Evolutionary conservation across 108 stramenopile species (phyloP).

Genomic region (Aurantiochytrium sp.): DNA sequence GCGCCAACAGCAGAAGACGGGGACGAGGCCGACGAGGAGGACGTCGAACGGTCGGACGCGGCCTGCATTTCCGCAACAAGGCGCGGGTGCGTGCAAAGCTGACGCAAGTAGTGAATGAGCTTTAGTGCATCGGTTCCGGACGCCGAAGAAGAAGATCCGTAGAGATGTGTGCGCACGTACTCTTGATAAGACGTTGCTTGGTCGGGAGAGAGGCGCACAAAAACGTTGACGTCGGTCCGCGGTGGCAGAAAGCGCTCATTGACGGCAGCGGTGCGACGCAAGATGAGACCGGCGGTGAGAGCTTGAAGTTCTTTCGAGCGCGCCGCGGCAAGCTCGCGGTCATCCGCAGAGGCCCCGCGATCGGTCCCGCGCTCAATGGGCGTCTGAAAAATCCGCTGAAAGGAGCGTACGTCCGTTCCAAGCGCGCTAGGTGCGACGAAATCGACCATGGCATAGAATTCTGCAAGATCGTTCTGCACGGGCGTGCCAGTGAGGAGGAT

Average conservation of each 20-base stretch:
- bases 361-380: conserved; percentile 49
- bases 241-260: conserved; percentile 65
- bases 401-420: conserved; percentile 50
- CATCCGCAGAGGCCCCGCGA: conserved; percentile 48
- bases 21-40: neutral
- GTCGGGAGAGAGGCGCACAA: conserved; percentile 59
- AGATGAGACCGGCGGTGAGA: conserved; percentile 62
- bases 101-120: conserved; percentile 31
- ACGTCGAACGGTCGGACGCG: neutral
- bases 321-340: conserved; percentile 45
- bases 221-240: conserved; percentile 60
- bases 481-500: conserved; percentile 54
- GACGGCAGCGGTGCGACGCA: conserved; percentile 69
- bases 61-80: neutral
- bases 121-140: conserved; percentile 24
- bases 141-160: neutral
- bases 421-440: conserved; percentile 80
- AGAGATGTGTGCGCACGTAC: conserved; percentile 9
- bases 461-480: conserved; percentile 53
- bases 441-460: conserved; percentile 78
- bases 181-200: conserved; percentile 66
- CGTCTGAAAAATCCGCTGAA: conserved; percentile 40
- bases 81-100: conserved; percentile 41
- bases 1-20: neutral
- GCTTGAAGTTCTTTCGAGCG: conserved; percentile 54